These are phyloP conservation scores for Schizochytrium sp. DNA, from an alignment of 108 stramenopile genomes.

Conservation along the genomic window DNA sequence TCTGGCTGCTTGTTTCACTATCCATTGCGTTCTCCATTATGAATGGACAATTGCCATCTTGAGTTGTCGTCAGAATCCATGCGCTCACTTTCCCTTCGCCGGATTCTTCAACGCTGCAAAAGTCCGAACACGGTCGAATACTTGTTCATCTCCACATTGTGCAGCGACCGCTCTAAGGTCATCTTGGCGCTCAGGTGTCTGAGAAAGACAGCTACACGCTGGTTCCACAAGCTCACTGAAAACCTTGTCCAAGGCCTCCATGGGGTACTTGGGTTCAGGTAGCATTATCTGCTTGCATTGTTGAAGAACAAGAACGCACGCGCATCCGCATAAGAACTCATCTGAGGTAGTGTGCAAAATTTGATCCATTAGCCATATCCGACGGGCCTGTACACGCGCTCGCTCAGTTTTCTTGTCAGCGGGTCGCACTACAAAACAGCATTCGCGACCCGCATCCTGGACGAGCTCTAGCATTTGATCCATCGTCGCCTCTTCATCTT, in stretches of 20 bases:
- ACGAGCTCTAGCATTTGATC: not conserved
- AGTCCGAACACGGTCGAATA: not conserved
- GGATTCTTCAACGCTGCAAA: constrained; percentile 15
- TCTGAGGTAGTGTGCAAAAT: not conserved
- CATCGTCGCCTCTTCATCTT: not conserved
- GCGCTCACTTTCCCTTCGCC: not conserved
- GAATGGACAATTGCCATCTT: not conserved
- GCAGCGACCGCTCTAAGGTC: not conserved
- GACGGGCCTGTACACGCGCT: not conserved
- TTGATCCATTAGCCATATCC: not conserved
- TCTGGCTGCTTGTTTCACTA: not conserved
- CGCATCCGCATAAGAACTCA: not conserved
- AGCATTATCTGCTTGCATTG: constrained; percentile 16
- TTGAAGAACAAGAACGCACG: not conserved
- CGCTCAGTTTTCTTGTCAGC: not conserved
- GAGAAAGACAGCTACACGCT: not conserved
- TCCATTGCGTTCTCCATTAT: not conserved
- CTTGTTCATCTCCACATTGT: not conserved
- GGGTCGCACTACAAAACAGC: constrained; percentile 10
- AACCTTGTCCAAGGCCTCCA: not conserved
- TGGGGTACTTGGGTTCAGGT: not conserved
- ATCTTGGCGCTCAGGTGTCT: not conserved
- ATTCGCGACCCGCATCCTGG: not conserved
- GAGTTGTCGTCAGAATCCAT: not conserved
- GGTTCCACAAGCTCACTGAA: not conserved